Evolutionary conservation across 2,329 filamentous ascomycete genomes (phyloP).

Genomic region (Aspergillus sp.): DNA sequence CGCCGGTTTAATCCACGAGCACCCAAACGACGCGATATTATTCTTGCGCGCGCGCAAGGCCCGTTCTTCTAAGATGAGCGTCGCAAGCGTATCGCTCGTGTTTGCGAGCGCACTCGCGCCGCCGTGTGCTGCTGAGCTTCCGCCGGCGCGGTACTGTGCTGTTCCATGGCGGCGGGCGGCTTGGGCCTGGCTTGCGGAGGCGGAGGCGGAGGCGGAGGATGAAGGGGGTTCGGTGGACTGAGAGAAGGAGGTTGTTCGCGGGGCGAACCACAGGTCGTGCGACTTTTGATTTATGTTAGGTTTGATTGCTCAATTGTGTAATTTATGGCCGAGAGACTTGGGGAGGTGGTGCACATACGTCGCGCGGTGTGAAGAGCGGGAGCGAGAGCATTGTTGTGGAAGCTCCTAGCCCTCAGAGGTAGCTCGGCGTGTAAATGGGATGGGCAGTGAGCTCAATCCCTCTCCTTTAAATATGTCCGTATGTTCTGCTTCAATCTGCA

Average conservation of each 20-base stretch:
- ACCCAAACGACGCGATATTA: conserved; percentile 84
- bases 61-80: conserved; percentile 74
- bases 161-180: conserved; percentile 14
- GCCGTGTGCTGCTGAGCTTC: conserved; percentile 4
- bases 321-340: not conserved
- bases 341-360: conserved; percentile 52
- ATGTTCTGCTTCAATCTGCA: not conserved
- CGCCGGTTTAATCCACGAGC: conserved; percentile 84
- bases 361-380: conserved; percentile 67
- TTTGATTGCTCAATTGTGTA: not conserved
- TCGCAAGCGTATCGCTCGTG: conserved; percentile 60
- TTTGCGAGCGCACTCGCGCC: not conserved
- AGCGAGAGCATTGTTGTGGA: conserved; percentile 56
- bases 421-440: not conserved
- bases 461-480: not conserved
- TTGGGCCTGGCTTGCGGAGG: conserved; percentile 19
- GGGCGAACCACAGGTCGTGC: conserved; percentile 72
- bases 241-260: conserved; percentile 49
- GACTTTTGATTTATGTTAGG: conserved; percentile 52
- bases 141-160: not conserved
- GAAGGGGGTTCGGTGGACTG: conserved; percentile 36
- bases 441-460: not conserved
- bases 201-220: conserved; percentile 30
- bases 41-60: conserved; percentile 72
- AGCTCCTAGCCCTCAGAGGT: not conserved